These are phyloP conservation scores for Agrocybe chaxingu DNA, from an alignment of 768 basidiomycete species.

Conservation along the genomic window DNA sequence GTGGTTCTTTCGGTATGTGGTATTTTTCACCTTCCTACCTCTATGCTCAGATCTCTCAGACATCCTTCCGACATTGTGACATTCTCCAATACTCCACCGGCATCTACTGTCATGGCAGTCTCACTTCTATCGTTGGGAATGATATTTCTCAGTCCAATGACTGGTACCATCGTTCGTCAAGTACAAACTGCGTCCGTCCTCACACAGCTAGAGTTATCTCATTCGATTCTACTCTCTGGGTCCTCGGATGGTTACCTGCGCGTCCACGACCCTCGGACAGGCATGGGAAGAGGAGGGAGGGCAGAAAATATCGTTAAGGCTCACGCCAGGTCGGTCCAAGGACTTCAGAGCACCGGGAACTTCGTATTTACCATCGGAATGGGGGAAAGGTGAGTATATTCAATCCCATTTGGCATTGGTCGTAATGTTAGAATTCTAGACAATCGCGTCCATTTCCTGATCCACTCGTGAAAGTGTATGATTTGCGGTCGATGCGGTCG, in stretches of 20 bases:
- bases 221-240: conserved; percentile 63
- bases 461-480: conserved; percentile 90
- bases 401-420: neutral
- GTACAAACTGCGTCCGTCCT: conserved; percentile 53
- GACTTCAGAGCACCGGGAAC: conserved; percentile 76
- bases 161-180: conserved; percentile 62
- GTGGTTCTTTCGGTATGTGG: conserved; percentile 70
- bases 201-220: conserved; percentile 64
- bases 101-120: conserved; percentile 56
- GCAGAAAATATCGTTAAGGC: conserved; percentile 64
- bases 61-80: conserved; percentile 31
- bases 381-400: conserved; percentile 62
- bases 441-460: conserved; percentile 87
- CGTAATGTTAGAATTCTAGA: conserved; percentile 37
- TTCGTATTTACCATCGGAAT: conserved; percentile 85
- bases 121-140: conserved; percentile 61
- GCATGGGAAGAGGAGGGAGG: conserved; percentile 41
- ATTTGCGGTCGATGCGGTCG: conserved; percentile 78
- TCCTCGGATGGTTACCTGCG: conserved; percentile 73
- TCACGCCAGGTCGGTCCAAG: conserved; percentile 80
- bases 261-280: conserved; percentile 68
- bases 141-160: conserved; percentile 68
- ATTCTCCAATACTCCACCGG: conserved; percentile 46
- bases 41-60: conserved; percentile 13
- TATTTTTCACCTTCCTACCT: conserved; percentile 1